Base-by-base conservation (phyloP, 2,329 filamentous ascomycete genomes). In the Bimuria novae-zelandiae region DNA sequence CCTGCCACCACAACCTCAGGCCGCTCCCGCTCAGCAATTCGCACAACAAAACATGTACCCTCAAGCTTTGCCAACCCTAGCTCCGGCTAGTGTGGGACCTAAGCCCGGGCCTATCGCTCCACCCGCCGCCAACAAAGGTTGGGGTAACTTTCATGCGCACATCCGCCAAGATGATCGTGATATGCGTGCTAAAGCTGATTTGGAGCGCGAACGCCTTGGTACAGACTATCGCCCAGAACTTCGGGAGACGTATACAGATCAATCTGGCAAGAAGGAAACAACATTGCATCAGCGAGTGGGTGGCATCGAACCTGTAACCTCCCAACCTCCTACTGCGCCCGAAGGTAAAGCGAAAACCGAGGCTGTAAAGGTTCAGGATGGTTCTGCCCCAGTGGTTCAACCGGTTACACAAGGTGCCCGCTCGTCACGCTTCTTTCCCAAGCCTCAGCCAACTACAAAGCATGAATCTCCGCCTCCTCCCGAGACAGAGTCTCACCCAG, bases 401-500 rank as follows among this genome's bases (percentile, higher is more conserved):
- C 60, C 71, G 32, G 52, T 60, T 23, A 51, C 60, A 40, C 60
- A 54, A 29, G 63, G 65, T 29, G 60, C 64, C 16, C 67, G 70
- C 45, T 63, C 70, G 7, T 75, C 72, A 5, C 70, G 72, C 12
- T 75, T 74, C 64, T 75, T 75, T 44, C 72, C 72, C 35, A 61
- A 70, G 14, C 55, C 64, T 7, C 58, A 60, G 7, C 68, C 71
- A 49, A 45, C 62, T 8, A 35, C 60, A n/a, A 65, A 65, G 47
- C 60, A 60, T 14, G 64, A 71, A 29, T 71, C 70, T 7, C 70
- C 72, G 8, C 71, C 88, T 14, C 89, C 88, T 0, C 89, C 89
- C 3, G 89, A 90, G 41, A 88, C 88, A 72, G 81, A 84, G 56
- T 85, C 82, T 8, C 89, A 92, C 64, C 89, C 89, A 5, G 89